These are phyloP conservation scores for Cucumis melo DNA, from an alignment of 306 rosid species.

Conservation along the genomic window DNA sequence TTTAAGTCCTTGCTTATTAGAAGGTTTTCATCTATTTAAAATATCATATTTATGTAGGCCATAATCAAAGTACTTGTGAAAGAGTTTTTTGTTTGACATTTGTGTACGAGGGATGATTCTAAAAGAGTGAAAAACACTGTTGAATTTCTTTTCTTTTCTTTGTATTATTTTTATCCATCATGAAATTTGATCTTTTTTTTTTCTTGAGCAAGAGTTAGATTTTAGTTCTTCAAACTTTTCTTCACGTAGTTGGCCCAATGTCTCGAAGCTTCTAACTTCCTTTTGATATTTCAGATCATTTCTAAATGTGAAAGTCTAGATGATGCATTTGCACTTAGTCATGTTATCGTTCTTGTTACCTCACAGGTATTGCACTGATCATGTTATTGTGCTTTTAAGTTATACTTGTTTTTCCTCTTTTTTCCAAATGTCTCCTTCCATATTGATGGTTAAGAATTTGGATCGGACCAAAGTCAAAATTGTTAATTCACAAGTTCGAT, in stretches of 20 bases:
- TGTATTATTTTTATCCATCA: not conserved
- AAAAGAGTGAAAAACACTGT: not conserved
- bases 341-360: slow-evolving; percentile 65
- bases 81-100: not conserved
- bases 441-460: not conserved
- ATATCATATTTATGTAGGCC: not conserved
- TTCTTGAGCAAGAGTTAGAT: not conserved
- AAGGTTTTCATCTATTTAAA: not conserved
- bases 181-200: not conserved
- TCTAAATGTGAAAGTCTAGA: slow-evolving; percentile 32
- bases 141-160: not conserved
- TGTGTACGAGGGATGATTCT: not conserved
- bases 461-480: not conserved
- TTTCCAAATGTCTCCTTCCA: not conserved
- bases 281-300: slow-evolving; percentile 39
- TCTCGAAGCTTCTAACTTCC: not conserved
- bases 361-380: slow-evolving; percentile 48
- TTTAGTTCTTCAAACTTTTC: not conserved
- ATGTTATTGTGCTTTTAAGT: not conserved
- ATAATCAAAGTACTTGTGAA: not conserved
- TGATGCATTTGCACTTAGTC: slow-evolving; percentile 52
- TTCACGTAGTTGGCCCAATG: not conserved
- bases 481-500: too few relatives aligned
- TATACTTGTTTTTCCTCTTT: not conserved
- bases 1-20: not conserved